Conservation (phyloP, 441 rosid genomes). For the Biscutella laevigata region DNA sequence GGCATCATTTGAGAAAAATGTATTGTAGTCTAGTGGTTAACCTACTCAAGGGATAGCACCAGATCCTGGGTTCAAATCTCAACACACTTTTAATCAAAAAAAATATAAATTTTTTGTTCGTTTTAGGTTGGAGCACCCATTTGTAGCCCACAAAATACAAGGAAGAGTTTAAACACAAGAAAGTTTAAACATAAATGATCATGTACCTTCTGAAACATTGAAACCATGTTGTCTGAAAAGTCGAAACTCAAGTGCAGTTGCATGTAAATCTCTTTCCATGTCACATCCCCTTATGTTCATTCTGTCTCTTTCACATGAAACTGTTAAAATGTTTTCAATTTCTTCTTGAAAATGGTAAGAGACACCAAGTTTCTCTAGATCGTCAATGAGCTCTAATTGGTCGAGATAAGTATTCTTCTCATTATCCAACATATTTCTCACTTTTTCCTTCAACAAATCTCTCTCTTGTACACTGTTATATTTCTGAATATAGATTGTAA, state of each 20-base stretch:
- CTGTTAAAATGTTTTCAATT: slow-evolving; percentile 15
- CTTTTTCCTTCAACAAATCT: slow-evolving; percentile 10
- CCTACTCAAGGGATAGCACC: no score
- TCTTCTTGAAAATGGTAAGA: slow-evolving; percentile 29
- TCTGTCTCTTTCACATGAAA: neutral
- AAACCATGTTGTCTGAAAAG: slow-evolving; percentile 29
- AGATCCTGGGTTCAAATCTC: no score
- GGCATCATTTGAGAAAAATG: no score
- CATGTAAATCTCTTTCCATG: slow-evolving; percentile 17
- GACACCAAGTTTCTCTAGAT: slow-evolving; percentile 32
- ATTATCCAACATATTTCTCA: slow-evolving; percentile 17
- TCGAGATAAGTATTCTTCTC: slow-evolving; percentile 2
- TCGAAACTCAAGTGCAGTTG: slow-evolving; percentile 22
- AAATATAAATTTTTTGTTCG: no score
- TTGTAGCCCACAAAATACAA: no score
- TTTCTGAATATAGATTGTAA: neutral
- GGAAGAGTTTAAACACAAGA: no score
- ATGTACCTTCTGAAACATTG: slow-evolving; percentile 22
- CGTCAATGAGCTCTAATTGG: slow-evolving; percentile 27
- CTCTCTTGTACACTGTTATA: neutral
- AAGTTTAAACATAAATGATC: no score
- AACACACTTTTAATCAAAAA: no score
- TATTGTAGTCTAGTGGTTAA: no score
- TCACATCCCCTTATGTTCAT: no score
- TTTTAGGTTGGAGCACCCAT: no score